Percentiles rank a stretch among this genome's conserved stretches.
Conservation (phyloP, 2,329 filamentous ascomycete species). For the Dactylellina cionopaga region DNA sequence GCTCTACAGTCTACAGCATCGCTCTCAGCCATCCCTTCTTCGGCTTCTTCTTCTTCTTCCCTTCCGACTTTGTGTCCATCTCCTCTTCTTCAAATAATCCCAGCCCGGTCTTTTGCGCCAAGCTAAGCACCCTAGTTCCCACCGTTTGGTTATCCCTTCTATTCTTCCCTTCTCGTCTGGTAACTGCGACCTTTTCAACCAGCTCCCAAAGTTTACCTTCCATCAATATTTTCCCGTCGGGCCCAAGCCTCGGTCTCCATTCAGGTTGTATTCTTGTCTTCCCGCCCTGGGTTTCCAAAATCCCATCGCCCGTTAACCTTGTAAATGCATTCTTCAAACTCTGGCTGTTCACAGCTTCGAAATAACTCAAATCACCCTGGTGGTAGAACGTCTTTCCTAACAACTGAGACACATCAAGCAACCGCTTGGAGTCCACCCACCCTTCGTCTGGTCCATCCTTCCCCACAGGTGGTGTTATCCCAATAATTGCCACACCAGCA, state of each 20-base stretch:
- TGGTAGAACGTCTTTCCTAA: conserved; percentile 97
- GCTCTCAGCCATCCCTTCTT: conserved; percentile 48
- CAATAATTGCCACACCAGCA: conserved; percentile 85
- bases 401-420: conserved; percentile 83
- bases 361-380: conserved; percentile 95
- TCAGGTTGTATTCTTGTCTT: conserved; percentile 74
- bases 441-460: conserved; percentile 66
- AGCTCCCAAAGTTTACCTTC: conserved; percentile 89
- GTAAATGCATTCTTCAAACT: conserved; percentile 92
- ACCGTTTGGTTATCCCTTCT: conserved; percentile 91
- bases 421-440: conserved; percentile 81
- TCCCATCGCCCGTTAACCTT: conserved; percentile 89
- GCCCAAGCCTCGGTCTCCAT: conserved; percentile 77
- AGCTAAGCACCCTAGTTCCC: conserved; percentile 77
- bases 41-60: conserved; percentile 38
- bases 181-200: conserved; percentile 84
- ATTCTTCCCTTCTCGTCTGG: conserved; percentile 92
- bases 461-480: conserved; percentile 76
- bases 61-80: conserved; percentile 54
- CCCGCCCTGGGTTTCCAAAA: conserved; percentile 74
- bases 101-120: conserved; percentile 78
- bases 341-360: conserved; percentile 98
- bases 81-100: conserved; percentile 72
- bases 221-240: conserved; percentile 71
- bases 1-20: conserved; percentile 24